Base-by-base conservation (phyloP, 2,329 filamentous ascomycete genomes). In the Cladosporium sp. region DNA sequence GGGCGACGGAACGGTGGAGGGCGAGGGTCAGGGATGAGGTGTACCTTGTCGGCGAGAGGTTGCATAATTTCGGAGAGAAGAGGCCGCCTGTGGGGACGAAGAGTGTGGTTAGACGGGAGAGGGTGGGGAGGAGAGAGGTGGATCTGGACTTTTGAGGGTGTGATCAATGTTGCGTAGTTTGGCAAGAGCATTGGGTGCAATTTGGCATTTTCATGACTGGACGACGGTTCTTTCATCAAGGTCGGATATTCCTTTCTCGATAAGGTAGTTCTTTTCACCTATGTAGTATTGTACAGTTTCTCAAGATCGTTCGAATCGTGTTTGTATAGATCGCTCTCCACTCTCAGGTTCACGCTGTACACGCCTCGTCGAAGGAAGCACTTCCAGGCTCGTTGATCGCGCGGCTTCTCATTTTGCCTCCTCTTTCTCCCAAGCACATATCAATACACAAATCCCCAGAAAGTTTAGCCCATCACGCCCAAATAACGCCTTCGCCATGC, bases 1-100 rank as follows among this genome's bases (percentile, higher is more conserved):
- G 81, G 45, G 81, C 90, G 53, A 81, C 94, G 52, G 82, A 83
- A 47, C 77, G 84, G 19, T 97, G 93, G 92, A 85, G 89, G 66
- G 80, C 86, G 58, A 84, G 87, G 58, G 91, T 99, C 47, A 81
- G 91, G 37, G 95, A 99, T 71, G 95, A 99, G 74, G 92, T 96
- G 0, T 99, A 99, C 71, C 78, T 99, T 44, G 94, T 97, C 68
- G 94, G 94, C 2, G 93, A 99, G 76, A 79, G 92, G 59, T 75
- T 99, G 68, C 95, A 99, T 75, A 99, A 99, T 72, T 96, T 97
- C 74, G 90, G 91, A 2, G 86, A 88, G 69, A 75, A 65, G 64
- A 73, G 62, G 59, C 70, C 71, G 49, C 70, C 70, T 7, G 61
- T 58, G 42, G 69, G 69, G 9, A 70, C 63, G 49, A 61, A 60